Evolutionary conservation across 495 filamentous ascomycete genomes (phyloP).

Genomic region (Penicillium bialowiezense): DNA sequence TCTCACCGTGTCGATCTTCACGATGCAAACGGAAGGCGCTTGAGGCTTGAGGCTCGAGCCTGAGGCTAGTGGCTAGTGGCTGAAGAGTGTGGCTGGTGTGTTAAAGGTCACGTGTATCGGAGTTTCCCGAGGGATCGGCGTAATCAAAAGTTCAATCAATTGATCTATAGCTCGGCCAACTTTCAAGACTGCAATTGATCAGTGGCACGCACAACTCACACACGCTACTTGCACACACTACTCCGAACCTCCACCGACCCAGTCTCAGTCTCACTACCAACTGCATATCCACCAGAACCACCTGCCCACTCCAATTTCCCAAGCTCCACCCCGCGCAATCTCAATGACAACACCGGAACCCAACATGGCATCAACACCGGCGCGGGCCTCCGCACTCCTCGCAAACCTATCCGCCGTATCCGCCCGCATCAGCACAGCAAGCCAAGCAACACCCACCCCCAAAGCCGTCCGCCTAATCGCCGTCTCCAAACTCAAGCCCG

Average conservation of each 20-base stretch:
- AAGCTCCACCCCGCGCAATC: background rate
- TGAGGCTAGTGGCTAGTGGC: slow-evolving; percentile 1
- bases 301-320: too few relatives aligned
- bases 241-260: too few relatives aligned
- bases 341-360: slow-evolving; percentile 10
- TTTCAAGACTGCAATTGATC: too few relatives aligned
- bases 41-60: background rate
- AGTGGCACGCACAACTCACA: too few relatives aligned
- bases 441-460: slow-evolving; percentile 14
- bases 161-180: too few relatives aligned
- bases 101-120: slow-evolving; percentile 11
- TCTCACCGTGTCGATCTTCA: slow-evolving; percentile 8
- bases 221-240: too few relatives aligned
- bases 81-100: slow-evolving; percentile 1
- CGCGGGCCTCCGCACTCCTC: slow-evolving; percentile 37
- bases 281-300: too few relatives aligned
- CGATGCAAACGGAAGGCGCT: slow-evolving; percentile 17
- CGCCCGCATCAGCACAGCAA: slow-evolving; percentile 31
- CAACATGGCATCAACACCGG: slow-evolving; percentile 34
- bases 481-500: slow-evolving; percentile 92
- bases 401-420: slow-evolving; percentile 37
- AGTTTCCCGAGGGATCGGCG: slow-evolving; percentile 21
- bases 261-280: too few relatives aligned
- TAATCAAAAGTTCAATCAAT: slow-evolving; percentile 5
- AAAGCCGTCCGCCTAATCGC: slow-evolving; percentile 72